Conservation (phyloP, 805 yeast species). For the Debaryomyces prosopidis region DNA sequence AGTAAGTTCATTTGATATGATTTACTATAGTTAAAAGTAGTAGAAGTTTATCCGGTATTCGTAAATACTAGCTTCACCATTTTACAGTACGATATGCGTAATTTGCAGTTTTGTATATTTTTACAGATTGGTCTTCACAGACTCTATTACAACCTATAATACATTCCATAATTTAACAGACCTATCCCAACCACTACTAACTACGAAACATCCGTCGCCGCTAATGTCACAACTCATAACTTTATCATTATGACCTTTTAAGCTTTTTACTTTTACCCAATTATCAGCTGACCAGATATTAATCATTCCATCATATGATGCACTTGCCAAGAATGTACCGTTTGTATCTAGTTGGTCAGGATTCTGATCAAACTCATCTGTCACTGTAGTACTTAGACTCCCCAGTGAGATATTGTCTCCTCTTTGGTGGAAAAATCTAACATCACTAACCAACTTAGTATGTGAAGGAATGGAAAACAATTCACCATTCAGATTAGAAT, state of each 20-base stretch:
- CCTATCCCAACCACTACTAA: slow-evolving; percentile 84
- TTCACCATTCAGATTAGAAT: slow-evolving; percentile 25
- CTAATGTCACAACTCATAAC: slow-evolving; percentile 69
- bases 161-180: slow-evolving; percentile 63
- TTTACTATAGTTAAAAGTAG: not conserved
- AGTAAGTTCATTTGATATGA: slow-evolving; percentile 61
- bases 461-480: slow-evolving; percentile 70
- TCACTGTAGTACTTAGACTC: slow-evolving; percentile 16
- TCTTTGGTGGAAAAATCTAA: slow-evolving; percentile 47
- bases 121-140: not conserved
- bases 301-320: slow-evolving; percentile 72
- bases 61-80: not conserved
- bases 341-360: slow-evolving; percentile 25
- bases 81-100: not conserved
- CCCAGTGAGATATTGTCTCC: slow-evolving; percentile 7
- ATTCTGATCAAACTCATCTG: slow-evolving; percentile 31
- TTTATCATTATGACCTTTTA: slow-evolving; percentile 62
- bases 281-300: slow-evolving; percentile 64
- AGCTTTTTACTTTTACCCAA: slow-evolving; percentile 58
- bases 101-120: slow-evolving; percentile 2
- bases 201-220: slow-evolving; percentile 41
- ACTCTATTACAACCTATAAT: not conserved
- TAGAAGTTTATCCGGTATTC: not conserved
- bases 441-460: slow-evolving; percentile 65
- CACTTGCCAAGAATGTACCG: slow-evolving; percentile 55